phyloP scores from a whole-genome alignment of 148 eudicot genomes.

The Rhododendron kiyosumense region DNA sequence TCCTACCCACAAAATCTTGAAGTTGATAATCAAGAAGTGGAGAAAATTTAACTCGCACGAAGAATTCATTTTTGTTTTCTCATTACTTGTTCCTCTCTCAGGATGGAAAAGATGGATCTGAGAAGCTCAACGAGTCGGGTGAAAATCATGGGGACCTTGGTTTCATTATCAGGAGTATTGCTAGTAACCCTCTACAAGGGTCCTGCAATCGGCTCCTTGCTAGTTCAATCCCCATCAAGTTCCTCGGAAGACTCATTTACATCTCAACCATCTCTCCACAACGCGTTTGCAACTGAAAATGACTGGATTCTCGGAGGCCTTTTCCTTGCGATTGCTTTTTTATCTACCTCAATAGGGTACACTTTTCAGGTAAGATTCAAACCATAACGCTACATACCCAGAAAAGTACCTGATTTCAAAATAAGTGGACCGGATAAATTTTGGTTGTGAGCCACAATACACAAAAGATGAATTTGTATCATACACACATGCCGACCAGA shows the following conservation, averaged over 20 bases:
- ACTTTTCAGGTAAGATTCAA: constrained; percentile 35
- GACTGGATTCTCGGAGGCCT: constrained; percentile 49
- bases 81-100: neutral
- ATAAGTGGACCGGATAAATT: no score
- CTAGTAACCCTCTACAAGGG: constrained; percentile 50
- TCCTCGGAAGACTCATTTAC: neutral
- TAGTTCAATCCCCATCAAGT: constrained; percentile 3
- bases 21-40: no score
- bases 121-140: constrained; percentile 27
- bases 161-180: constrained; percentile 46
- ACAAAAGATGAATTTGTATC: no score
- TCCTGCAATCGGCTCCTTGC: constrained; percentile 27
- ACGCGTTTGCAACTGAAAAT: constrained; percentile 10
- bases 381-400: neutral
- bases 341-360: constrained; percentile 36
- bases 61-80: neutral
- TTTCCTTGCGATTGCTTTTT: constrained; percentile 30
- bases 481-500: no score
- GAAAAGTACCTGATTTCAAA: neutral
- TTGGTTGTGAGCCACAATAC: no score
- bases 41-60: no score
- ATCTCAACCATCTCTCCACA: neutral
- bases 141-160: constrained; percentile 33
- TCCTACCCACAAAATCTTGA: no score
- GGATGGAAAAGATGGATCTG: constrained; percentile 44